Percentiles rank a stretch among this genome's conserved stretches.
Evolutionary conservation across 768 basidiomycete species (phyloP).

Genomic region (Auriculariales sp.): DNA sequence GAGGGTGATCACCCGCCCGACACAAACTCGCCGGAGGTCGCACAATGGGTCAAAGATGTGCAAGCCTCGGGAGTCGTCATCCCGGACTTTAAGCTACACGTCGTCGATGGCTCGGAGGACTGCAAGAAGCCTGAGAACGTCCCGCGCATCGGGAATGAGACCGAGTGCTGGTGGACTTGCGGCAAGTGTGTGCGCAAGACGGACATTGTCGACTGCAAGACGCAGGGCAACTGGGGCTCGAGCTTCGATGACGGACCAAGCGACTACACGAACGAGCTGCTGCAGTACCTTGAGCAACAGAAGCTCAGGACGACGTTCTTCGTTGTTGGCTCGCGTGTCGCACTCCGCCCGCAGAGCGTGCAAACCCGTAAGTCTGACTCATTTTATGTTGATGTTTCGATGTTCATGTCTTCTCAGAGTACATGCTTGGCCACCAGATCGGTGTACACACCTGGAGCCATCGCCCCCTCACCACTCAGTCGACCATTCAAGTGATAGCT

Average conservation of each 20-base stretch:
- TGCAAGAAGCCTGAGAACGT: slow-evolving; percentile 53
- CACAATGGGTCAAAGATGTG: slow-evolving; percentile 61
- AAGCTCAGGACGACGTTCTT: slow-evolving; percentile 77
- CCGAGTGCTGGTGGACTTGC: slow-evolving; percentile 88
- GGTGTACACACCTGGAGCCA: slow-evolving; percentile 83
- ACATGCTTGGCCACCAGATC: slow-evolving; percentile 68
- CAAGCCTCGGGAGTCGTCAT: slow-evolving; percentile 41
- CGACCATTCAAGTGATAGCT: slow-evolving; percentile 76
- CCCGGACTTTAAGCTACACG: slow-evolving; percentile 43
- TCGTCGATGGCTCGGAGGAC: slow-evolving; percentile 55
- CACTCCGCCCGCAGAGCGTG: slow-evolving; percentile 62
- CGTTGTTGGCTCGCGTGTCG: slow-evolving; percentile 71
- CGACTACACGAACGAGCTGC: slow-evolving; percentile 60
- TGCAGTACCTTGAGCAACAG: slow-evolving; percentile 54
- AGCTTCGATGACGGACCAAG: slow-evolving; percentile 83
- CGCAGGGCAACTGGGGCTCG: slow-evolving; percentile 63
- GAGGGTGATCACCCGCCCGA: slow-evolving; percentile 35
- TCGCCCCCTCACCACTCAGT: slow-evolving; percentile 39
- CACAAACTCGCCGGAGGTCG: slow-evolving; percentile 45
- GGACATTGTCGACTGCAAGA: slow-evolving; percentile 56
- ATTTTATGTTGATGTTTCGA: slow-evolving; percentile 17
- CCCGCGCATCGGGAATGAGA: slow-evolving; percentile 36
- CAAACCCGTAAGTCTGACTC: slow-evolving; percentile 47
- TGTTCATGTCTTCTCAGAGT: slow-evolving; percentile 38
- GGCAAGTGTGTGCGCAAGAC: slow-evolving; percentile 47